Evolutionary conservation across 768 basidiomycete species (phyloP), one percentile per base, ranked within the genome.

Genomic region (Amanita pseudoporphyria): DNA sequence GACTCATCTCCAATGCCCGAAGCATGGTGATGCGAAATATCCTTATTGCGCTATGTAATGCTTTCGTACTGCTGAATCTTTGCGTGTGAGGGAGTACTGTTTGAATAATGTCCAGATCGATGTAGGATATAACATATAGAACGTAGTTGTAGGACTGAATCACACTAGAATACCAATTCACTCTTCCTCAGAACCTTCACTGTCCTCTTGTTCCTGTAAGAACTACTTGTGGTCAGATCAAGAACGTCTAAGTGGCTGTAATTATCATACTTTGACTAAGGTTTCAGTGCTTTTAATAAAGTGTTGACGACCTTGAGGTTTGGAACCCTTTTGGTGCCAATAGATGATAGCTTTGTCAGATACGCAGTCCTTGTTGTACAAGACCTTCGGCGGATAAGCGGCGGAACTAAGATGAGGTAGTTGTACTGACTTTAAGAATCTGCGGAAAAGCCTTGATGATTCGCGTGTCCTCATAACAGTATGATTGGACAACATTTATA

Each of bases 301-400:
- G 65, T 93, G 87, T 65, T 96, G 92, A 61, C 86, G 83, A 43
- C 94, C 95, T 66, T 97, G 90, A 0, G 91, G 80, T 68, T 92
- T 96, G 42, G 93, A 87, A 45, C 96, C 95, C 69, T 99, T 99
- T 70, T 89, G 84, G 67, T 91, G 74, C 95, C 95, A 99, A 67
- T 96, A 98, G 52, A 97, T 86, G 60, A 99, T 94, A 53, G 94
- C 93, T 62, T 94, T 86, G 61, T 94, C 92, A 49, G 92, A 88
- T 58, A 97, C 77, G 67, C 92, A 92, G 59, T 99, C 95, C 60
- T 87, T 83, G 70, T 94, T 94, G 71, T 96, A 97, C 65, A 97
- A 73, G 58, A 94, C 84, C 89, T 92, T 28, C 13, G 49, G 40
- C 22, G 56, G 42, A 43, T 14, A 10, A 48, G 26, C 13, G 26